phyloP scores from a whole-genome alignment of 2,329 filamentous ascomycete genomes.

The Lizonia empirigonia region DNA sequence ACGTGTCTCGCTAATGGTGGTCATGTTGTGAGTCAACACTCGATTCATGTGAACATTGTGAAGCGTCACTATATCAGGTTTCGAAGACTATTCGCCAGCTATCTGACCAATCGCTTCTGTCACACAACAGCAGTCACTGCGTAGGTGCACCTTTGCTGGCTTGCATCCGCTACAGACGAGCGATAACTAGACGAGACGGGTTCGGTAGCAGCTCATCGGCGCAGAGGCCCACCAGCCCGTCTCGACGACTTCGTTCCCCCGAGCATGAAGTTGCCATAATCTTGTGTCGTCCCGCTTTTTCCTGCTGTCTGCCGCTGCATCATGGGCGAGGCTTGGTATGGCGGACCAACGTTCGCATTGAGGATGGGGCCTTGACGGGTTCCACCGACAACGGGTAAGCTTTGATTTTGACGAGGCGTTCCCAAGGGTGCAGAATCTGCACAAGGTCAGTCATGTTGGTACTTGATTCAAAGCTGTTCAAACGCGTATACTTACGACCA shows the following conservation, averaged over 20 bases:
- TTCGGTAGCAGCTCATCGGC: slow-evolving; percentile 11
- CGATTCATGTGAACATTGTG: too few species aligned
- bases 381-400: slow-evolving; percentile 37
- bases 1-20: too few species aligned
- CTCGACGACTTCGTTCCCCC: slow-evolving; percentile 39
- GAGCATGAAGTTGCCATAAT: slow-evolving; percentile 36
- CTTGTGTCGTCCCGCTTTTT: slow-evolving; percentile 18
- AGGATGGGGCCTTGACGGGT: slow-evolving; percentile 32
- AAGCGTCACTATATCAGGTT: too few species aligned
- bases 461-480: too few species aligned
- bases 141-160: neutral
- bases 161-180: neutral
- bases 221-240: slow-evolving; percentile 22
- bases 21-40: too few species aligned
- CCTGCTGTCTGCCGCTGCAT: slow-evolving; percentile 41
- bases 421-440: slow-evolving; percentile 32
- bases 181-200: neutral
- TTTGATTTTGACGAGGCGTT: slow-evolving; percentile 40
- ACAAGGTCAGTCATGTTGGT: neutral
- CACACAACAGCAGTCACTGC: neutral
- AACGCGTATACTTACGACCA: slow-evolving; percentile 27
- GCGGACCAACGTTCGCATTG: slow-evolving; percentile 21
- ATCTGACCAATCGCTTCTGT: neutral
- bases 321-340: slow-evolving; percentile 42
- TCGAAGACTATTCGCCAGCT: too few species aligned